phyloP scores from a whole-genome alignment of 768 basidiomycete species.

The Botryobasidium botryosum region DNA sequence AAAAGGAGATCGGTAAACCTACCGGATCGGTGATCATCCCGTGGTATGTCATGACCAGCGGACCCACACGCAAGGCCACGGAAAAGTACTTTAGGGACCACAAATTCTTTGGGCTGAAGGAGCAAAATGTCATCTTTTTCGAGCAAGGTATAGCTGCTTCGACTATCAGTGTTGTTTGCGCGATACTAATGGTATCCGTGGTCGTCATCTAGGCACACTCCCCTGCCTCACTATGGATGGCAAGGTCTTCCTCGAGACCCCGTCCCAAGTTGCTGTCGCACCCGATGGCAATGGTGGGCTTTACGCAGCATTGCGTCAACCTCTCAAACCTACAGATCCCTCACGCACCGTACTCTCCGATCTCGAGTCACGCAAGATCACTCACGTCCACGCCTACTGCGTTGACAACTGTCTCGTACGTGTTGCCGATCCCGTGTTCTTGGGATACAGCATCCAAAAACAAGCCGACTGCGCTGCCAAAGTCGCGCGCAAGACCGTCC shows the following conservation, averaged over 20 bases:
- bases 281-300: slow-evolving; percentile 97
- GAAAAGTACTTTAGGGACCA: slow-evolving; percentile 68
- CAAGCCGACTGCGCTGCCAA: slow-evolving; percentile 87
- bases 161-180: background rate
- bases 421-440: slow-evolving; percentile 92
- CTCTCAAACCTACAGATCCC: slow-evolving; percentile 41
- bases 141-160: slow-evolving; percentile 58
- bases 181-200: background rate
- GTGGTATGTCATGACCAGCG: slow-evolving; percentile 99
- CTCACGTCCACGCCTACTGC: slow-evolving; percentile 88
- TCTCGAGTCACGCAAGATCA: slow-evolving; percentile 52
- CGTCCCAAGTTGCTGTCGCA: slow-evolving; percentile 74
- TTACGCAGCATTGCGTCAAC: slow-evolving; percentile 79
- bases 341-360: slow-evolving; percentile 69
- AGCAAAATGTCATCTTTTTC: slow-evolving; percentile 77
- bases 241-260: slow-evolving; percentile 72
- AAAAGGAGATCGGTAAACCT: slow-evolving; percentile 21
- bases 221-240: slow-evolving; percentile 92
- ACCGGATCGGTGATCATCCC: slow-evolving; percentile 58
- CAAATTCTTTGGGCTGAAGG: slow-evolving; percentile 63
- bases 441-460: slow-evolving; percentile 84
- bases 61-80: slow-evolving; percentile 79
- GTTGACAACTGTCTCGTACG: slow-evolving; percentile 98
- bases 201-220: slow-evolving; percentile 50
- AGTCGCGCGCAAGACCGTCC: slow-evolving; percentile 77